These are phyloP conservation scores for Kalmusia sp. DNA, from an alignment of 2,329 filamentous ascomycete genomes.

Conservation along the genomic window DNA sequence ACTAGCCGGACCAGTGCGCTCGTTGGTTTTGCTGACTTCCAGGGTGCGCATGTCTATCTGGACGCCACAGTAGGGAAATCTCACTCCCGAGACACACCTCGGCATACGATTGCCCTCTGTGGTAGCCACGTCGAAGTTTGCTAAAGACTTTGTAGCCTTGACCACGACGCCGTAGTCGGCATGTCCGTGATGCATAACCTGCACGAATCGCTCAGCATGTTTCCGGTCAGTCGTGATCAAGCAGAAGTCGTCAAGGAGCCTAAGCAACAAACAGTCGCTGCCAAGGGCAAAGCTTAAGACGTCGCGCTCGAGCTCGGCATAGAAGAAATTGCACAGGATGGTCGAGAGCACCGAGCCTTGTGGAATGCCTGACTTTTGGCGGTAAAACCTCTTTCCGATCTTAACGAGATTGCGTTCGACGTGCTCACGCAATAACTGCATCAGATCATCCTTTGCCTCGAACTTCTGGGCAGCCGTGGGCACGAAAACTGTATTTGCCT, in stretches of 20 bases:
- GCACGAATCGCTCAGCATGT: constrained; percentile 76
- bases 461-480: constrained; percentile 68
- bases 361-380: constrained; percentile 87
- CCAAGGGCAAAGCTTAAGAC: constrained; percentile 70
- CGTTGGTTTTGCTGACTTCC: constrained; percentile 74
- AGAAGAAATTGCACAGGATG: constrained; percentile 93
- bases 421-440: constrained; percentile 78
- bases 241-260: constrained; percentile 92
- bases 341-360: constrained; percentile 91
- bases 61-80: constrained; percentile 91
- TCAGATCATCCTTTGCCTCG: constrained; percentile 65
- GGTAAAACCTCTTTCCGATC: constrained; percentile 86
- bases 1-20: constrained; percentile 60
- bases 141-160: constrained; percentile 78
- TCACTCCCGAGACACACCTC: constrained; percentile 47
- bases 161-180: constrained; percentile 82
- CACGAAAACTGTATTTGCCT: constrained; percentile 76
- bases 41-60: constrained; percentile 77
- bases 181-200: constrained; percentile 80
- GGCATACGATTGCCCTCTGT: constrained; percentile 52
- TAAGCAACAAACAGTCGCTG: constrained; percentile 72
- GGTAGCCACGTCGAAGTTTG: constrained; percentile 78
- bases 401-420: constrained; percentile 86
- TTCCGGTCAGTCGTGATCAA: constrained; percentile 75
- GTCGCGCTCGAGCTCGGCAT: constrained; percentile 80